These are phyloP conservation scores for Ophiostoma sp. DNA, from an alignment of 2,329 filamentous ascomycete genomes.

Conservation along the genomic window DNA sequence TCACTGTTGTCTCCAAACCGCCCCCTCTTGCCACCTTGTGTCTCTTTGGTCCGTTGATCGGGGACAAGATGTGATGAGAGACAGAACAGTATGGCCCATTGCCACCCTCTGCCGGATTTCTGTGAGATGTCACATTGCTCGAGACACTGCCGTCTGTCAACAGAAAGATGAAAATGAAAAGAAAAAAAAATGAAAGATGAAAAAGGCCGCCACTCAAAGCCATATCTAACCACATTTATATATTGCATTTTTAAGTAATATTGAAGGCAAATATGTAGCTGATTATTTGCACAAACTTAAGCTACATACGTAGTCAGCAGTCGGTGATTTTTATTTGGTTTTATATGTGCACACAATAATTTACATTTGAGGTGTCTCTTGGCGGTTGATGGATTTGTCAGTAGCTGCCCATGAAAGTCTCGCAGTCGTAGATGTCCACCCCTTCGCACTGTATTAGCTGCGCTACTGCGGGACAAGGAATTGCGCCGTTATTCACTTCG, in stretches of 20 bases:
- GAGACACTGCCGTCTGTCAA: background rate
- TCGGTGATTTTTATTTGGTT: background rate
- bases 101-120: background rate
- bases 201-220: background rate
- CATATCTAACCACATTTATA: background rate
- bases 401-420: no score
- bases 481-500: background rate
- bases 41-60: background rate
- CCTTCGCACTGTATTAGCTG: constrained; percentile 4
- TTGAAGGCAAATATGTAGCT: background rate
- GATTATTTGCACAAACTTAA: background rate
- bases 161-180: background rate
- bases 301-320: background rate
- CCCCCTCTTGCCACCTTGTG: background rate
- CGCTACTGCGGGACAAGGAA: background rate
- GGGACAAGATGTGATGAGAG: background rate
- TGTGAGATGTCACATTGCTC: background rate
- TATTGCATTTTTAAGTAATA: background rate
- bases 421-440: background rate
- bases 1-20: constrained; percentile 4
- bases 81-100: background rate
- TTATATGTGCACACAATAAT: no score
- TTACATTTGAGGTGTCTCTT: background rate
- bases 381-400: background rate
- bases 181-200: background rate